phyloP scores from a whole-genome alignment of 768 basidiomycete genomes.

The Termitomyces sp. region DNA sequence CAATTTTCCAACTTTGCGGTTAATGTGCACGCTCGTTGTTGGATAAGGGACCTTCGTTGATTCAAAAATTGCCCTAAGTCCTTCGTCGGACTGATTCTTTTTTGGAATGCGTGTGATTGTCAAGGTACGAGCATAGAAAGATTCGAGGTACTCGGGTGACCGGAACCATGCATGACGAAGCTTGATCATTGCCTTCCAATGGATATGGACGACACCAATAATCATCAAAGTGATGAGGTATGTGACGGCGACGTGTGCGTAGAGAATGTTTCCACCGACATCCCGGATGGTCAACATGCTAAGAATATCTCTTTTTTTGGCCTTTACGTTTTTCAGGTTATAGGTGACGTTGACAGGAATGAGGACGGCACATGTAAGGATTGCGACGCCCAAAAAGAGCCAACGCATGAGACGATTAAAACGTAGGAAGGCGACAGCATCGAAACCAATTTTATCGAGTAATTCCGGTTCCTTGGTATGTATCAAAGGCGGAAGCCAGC shows the following conservation, averaged over 20 bases:
- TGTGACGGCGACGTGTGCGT: conserved; percentile 77
- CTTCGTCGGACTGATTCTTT: conserved; percentile 81
- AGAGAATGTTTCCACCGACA: conserved; percentile 65
- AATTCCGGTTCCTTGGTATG: conserved; percentile 86
- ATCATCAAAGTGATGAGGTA: conserved; percentile 79
- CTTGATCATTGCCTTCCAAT: conserved; percentile 75
- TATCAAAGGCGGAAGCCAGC: conserved; percentile 87
- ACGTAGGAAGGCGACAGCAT: conserved; percentile 89
- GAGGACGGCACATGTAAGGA: conserved; percentile 65
- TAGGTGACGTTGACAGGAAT: conserved; percentile 85
- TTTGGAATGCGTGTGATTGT: conserved; percentile 76
- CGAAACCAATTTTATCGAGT: conserved; percentile 83
- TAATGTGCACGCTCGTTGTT: conserved; percentile 86
- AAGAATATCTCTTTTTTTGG: conserved; percentile 52
- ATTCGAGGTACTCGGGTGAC: conserved; percentile 80
- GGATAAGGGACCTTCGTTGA: conserved; percentile 79
- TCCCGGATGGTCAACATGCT: conserved; percentile 86
- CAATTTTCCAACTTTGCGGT: conserved; percentile 80
- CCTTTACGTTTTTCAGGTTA: conserved; percentile 64
- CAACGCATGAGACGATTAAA: conserved; percentile 83
- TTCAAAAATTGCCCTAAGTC: conserved; percentile 73
- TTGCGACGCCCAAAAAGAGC: conserved; percentile 61
- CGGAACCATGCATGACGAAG: conserved; percentile 87
- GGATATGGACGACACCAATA: conserved; percentile 62
- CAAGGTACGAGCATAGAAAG: conserved; percentile 92